phyloP scores from a whole-genome alignment of 495 filamentous ascomycete genomes.

The Lasiosphaeria miniovina region DNA sequence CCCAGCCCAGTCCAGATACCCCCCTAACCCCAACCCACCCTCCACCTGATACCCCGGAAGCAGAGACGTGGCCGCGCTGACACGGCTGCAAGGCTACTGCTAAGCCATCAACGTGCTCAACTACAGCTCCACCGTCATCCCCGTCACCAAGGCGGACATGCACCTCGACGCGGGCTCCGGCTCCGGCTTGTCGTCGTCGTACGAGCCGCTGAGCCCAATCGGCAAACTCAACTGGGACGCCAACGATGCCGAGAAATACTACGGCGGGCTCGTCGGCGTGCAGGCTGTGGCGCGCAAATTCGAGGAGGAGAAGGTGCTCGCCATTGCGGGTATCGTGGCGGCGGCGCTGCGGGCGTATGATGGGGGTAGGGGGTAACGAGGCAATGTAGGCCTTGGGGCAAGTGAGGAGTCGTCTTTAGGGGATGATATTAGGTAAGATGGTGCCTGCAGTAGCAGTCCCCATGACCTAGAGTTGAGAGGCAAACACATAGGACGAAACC shows the following conservation, averaged over 20 bases:
- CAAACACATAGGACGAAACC: too few relatives aligned
- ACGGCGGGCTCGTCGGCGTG: constrained; percentile 47
- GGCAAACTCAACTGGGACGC: constrained; percentile 38
- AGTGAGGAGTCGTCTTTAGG: too few relatives aligned
- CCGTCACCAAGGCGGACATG: constrained; percentile 46
- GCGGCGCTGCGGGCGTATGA: too few relatives aligned
- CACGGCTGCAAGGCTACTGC: constrained; percentile 26
- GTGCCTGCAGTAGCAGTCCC: too few relatives aligned
- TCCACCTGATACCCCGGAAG: too few relatives aligned
- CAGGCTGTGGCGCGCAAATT: constrained; percentile 47
- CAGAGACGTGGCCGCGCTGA: too few relatives aligned
- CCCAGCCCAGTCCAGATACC: too few relatives aligned
- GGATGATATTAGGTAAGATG: too few relatives aligned
- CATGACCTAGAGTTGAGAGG: too few relatives aligned
- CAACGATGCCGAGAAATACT: constrained; percentile 46
- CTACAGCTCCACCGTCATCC: constrained; percentile 43
- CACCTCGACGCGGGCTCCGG: constrained; percentile 27
- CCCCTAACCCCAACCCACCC: too few relatives aligned
- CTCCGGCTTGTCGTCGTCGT: constrained; percentile 7
- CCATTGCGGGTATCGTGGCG: constrained; percentile 22
- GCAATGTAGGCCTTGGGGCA: too few relatives aligned
- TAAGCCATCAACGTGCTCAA: constrained; percentile 43
- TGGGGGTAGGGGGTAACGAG: too few relatives aligned
- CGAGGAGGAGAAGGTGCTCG: constrained; percentile 48
- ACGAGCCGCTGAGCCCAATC: constrained; percentile 31